Conservation (phyloP, 2,329 filamentous ascomycete species). For the Phymatotrichopsis omnivora region DNA sequence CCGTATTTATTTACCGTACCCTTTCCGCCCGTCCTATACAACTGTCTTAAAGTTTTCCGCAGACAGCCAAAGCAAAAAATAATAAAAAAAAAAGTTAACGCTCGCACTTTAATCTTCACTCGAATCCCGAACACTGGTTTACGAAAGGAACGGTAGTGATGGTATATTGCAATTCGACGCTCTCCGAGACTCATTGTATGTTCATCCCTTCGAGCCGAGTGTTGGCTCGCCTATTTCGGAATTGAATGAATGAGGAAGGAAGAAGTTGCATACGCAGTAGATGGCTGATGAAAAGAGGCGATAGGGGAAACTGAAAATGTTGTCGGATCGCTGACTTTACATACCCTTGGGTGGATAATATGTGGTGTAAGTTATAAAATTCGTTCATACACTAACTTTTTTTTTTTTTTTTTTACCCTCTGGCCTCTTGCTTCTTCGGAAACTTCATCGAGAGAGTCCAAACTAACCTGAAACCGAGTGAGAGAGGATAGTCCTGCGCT, state of each 20-base stretch:
- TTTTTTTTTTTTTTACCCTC: no score
- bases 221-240: background rate
- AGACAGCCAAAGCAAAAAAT: no score
- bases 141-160: no score
- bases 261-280: conserved; percentile 1
- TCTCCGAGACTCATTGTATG: conserved; percentile 25
- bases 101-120: no score
- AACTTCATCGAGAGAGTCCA: conserved; percentile 18
- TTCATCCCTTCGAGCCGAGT: background rate
- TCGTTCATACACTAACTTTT: background rate
- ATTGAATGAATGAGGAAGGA: background rate
- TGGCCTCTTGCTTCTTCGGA: no score
- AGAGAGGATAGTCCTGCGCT: conserved; percentile 37
- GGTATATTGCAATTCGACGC: conserved; percentile 24
- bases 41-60: no score
- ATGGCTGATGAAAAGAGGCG: background rate
- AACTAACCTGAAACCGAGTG: conserved; percentile 12
- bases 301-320: conserved; percentile 25
- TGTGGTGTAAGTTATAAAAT: conserved; percentile 32
- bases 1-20: no score
- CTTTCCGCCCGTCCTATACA: no score
- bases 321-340: conserved; percentile 20
- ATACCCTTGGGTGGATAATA: conserved; percentile 34
- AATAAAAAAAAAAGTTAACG: no score
- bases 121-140: no score